phyloP scores from a whole-genome alignment of 805 yeast genomes.

The Lachancea nothofagi region DNA sequence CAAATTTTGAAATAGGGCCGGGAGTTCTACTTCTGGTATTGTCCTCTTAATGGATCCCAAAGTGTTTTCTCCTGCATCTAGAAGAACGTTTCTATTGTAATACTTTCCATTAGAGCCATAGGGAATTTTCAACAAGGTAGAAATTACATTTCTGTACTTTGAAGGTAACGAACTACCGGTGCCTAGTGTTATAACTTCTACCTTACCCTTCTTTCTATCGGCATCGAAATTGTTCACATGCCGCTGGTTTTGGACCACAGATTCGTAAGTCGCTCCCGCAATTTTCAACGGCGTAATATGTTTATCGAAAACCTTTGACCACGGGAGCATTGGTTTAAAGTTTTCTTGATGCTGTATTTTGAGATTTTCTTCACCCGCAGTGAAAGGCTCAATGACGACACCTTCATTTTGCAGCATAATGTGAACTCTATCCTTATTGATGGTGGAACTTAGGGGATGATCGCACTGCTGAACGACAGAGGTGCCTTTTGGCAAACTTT shows the following conservation, averaged over 20 bases:
- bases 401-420: conserved; percentile 18
- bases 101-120: conserved; percentile 25
- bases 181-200: conserved; percentile 73
- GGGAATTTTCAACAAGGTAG: conserved; percentile 73
- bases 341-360: conserved; percentile 11
- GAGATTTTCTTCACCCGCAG: conserved; percentile 13
- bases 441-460: conserved; percentile 11
- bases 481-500: conserved; percentile 25
- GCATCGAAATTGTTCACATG: conserved; percentile 29
- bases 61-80: conserved; percentile 97
- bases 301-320: conserved; percentile 25
- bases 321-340: conserved; percentile 14
- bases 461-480: conserved; percentile 23
- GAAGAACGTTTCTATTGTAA: conserved; percentile 43
- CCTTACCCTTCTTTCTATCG: conserved; percentile 43
- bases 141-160: conserved; percentile 74
- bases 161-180: conserved; percentile 93
- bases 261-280: conserved; percentile 20
- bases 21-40: conserved; percentile 43
- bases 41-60: conserved; percentile 63
- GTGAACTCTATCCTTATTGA: conserved; percentile 23
- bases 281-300: conserved; percentile 29
- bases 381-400: conserved; percentile 22
- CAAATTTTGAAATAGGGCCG: conserved; percentile 52
- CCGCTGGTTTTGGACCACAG: conserved; percentile 28